A percentile compares a stretch with the other conserved stretches of the same genome.
These are phyloP conservation scores for Amanita rimosa DNA, from an alignment of 768 basidiomycete species.

Conservation along the genomic window DNA sequence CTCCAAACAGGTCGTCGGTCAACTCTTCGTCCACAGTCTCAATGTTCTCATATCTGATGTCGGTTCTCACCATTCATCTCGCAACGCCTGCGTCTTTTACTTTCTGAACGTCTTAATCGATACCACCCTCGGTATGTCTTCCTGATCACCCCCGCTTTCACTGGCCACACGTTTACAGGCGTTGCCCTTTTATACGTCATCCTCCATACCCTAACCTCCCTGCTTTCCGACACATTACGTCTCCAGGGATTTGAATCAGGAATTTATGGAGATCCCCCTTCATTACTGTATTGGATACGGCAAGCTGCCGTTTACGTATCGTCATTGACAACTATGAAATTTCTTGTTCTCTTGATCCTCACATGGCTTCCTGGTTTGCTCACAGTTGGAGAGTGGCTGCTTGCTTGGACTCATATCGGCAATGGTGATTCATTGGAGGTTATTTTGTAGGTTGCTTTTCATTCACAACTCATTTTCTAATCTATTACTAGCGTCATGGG, in stretches of 20 bases:
- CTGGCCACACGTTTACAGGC: slow-evolving; percentile 31
- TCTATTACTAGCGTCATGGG: slow-evolving; percentile 63
- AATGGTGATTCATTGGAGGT: slow-evolving; percentile 59
- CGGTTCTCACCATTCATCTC: slow-evolving; percentile 53
- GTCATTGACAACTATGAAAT: slow-evolving; percentile 79
- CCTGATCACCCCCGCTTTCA: background rate
- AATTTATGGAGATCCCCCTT: slow-evolving; percentile 81
- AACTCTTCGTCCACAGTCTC: slow-evolving; percentile 67
- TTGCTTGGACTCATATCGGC: slow-evolving; percentile 65
- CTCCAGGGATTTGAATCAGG: slow-evolving; percentile 79
- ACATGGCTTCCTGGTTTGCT: slow-evolving; percentile 61
- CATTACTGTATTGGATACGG: slow-evolving; percentile 56
- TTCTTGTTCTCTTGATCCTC: slow-evolving; percentile 74
- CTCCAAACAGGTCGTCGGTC: slow-evolving; percentile 83
- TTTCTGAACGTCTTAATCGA: slow-evolving; percentile 91
- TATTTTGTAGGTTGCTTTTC: slow-evolving; percentile 51
- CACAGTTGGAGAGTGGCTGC: slow-evolving; percentile 72
- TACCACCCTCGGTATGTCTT: slow-evolving; percentile 69
- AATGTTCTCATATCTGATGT: slow-evolving; percentile 75
- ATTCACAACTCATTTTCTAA: background rate
- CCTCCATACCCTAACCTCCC: slow-evolving; percentile 49
- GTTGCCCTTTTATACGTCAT: slow-evolving; percentile 73
- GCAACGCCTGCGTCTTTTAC: slow-evolving; percentile 87
- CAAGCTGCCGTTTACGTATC: slow-evolving; percentile 78
- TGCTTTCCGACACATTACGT: slow-evolving; percentile 51